Conservation (phyloP, 331 rosid species). For the Prunus yedoensis region DNA sequence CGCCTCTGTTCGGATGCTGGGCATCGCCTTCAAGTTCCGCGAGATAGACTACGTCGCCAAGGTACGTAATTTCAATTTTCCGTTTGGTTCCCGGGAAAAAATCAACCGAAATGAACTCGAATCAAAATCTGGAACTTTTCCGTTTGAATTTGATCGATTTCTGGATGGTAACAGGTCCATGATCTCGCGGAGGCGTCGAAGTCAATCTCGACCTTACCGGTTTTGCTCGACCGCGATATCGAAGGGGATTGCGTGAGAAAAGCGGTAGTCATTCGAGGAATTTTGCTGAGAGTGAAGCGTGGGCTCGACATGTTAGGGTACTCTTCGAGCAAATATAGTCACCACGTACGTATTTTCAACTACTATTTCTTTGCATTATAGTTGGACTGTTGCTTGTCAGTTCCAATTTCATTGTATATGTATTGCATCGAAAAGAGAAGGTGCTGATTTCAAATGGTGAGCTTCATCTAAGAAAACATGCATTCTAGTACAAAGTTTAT, state of each 20-base stretch:
- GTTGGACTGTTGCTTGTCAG: not conserved
- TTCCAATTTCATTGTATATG: not conserved
- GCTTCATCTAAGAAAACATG: no score
- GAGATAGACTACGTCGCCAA: slow-evolving; percentile 87
- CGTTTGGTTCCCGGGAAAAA: slow-evolving; percentile 1
- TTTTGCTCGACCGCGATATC: slow-evolving; percentile 68
- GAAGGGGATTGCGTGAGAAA: slow-evolving; percentile 49
- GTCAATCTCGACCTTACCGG: slow-evolving; percentile 53
- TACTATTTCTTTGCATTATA: not conserved
- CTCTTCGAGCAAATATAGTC: slow-evolving; percentile 75
- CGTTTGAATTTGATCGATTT: not conserved
- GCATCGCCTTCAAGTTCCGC: slow-evolving; percentile 92
- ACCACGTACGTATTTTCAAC: slow-evolving; percentile 54
- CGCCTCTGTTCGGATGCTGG: slow-evolving; percentile 89
- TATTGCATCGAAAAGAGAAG: not conserved
- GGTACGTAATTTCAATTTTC: slow-evolving; percentile 30
- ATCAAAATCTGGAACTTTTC: not conserved
- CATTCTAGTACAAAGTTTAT: not conserved
- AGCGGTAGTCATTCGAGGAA: slow-evolving; percentile 88
- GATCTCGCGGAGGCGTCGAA: slow-evolving; percentile 81
- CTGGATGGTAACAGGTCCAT: slow-evolving; percentile 45
- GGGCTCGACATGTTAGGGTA: slow-evolving; percentile 87
- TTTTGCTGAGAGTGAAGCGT: slow-evolving; percentile 83
- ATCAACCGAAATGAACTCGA: no score
- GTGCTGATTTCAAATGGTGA: not conserved